Conservation (phyloP, 2,329 filamentous ascomycete genomes). For the Emericellopsis cladophorae region DNA sequence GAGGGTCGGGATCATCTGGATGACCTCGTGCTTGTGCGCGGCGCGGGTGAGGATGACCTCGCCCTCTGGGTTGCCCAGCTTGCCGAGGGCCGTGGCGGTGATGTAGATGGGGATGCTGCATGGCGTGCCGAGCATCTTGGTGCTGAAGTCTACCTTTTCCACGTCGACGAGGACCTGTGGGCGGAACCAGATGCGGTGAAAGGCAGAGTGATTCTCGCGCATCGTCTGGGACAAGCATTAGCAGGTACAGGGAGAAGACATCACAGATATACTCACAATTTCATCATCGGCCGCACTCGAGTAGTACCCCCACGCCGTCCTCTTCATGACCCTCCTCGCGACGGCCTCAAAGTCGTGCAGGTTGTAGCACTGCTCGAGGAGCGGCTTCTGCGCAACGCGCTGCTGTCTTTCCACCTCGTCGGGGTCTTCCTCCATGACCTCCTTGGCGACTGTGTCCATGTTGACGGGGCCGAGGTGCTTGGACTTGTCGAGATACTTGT, state of each 20-base stretch:
- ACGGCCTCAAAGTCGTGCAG: slow-evolving; percentile 93
- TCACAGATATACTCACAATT: slow-evolving; percentile 16
- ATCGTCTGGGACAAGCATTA: slow-evolving; percentile 50
- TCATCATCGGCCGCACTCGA: slow-evolving; percentile 63
- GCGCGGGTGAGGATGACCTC: slow-evolving; percentile 84
- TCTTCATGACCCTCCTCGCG: slow-evolving; percentile 85
- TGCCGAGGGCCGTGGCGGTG: slow-evolving; percentile 88
- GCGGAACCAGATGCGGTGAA: slow-evolving; percentile 95
- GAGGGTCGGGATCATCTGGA: slow-evolving; percentile 97
- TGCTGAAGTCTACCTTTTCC: slow-evolving; percentile 72
- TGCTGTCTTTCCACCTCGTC: slow-evolving; percentile 55
- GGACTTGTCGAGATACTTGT: slow-evolving; percentile 68
- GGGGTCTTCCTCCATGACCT: slow-evolving; percentile 52
- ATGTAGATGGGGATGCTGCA: slow-evolving; percentile 87
- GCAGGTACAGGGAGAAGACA: background rate
- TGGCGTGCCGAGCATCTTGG: slow-evolving; percentile 86
- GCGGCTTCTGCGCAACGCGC: slow-evolving; percentile 62
- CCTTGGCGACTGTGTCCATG: slow-evolving; percentile 68
- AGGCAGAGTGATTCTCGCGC: slow-evolving; percentile 90
- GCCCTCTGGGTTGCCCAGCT: slow-evolving; percentile 86
- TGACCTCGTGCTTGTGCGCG: slow-evolving; percentile 72
- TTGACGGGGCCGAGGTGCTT: slow-evolving; percentile 87
- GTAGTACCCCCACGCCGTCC: slow-evolving; percentile 94
- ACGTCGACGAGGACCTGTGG: slow-evolving; percentile 84
- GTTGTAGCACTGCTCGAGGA: slow-evolving; percentile 82